Base-by-base conservation (phyloP, 345 rosid genomes). In the Citrus sinensis region DNA sequence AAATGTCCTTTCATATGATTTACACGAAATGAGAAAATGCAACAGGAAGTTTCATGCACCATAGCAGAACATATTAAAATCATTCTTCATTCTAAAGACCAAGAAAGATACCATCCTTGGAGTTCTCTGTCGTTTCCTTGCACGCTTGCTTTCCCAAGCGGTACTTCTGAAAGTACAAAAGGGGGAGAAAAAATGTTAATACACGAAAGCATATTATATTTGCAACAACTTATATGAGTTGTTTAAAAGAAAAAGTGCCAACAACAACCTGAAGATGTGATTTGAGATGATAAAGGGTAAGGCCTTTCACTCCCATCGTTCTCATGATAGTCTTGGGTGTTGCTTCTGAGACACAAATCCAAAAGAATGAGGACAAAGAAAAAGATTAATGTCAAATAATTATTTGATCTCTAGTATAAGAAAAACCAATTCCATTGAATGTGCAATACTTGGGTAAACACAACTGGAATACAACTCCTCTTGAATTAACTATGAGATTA, bases 281-380 rank as follows among this genome's bases (percentile, higher is more conserved):
- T 84, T 94, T 94, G 70, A 94, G 82, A 81, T 94, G 98, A 85
- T 92, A 94, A n/a, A 94, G 92, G 16, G 98, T 94, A 25, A 94
- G 94, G 72, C 98, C 97, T 80, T 94, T 94, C 71, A 94, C 98
- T 56, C 94, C 94, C 98, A 94, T 94, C 2, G 94, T 91, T 81
- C 96, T 89, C 98, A 94, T 78, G 60, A 94, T 91, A 75, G 94
- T 91, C 87, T 94, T 94, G 0, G 98, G 98, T 5, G 98, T 94
- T 70, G 98, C 98, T 87, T 92, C 96, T 92, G 91, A 81, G 75
- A 80, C 78, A 55, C 59, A 81, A 7, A 69, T 56, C 35, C 32
- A 63, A 63, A 55, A 76, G 55, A 54, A 76, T 55, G 25, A 34
- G 55, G 42, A 34, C 13, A 65, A 29, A 2, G 20, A 19, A 30